Base-by-base conservation (phyloP, 441 rosid species). In the Manihot esculenta region DNA sequence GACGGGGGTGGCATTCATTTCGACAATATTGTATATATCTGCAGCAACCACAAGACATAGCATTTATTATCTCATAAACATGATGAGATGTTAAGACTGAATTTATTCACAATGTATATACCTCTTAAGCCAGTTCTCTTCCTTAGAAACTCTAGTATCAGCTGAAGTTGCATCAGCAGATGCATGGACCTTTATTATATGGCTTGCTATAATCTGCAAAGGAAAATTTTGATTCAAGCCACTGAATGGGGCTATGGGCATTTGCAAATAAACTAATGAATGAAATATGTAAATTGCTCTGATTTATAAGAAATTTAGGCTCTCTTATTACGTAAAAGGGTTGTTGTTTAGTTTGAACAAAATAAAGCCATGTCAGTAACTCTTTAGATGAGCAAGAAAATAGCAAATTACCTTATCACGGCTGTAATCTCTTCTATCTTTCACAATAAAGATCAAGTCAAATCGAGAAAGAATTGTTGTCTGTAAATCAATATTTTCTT, bases 51-150 rank as follows among this genome's bases (percentile, higher is more conserved):
- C 20, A 57, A 73, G 15, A 64, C 57, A 63, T 3, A 76, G 42
- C 51, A 64, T 75, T 79, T 58, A 81, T 74, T 61, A 72, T 60
- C 74, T 55, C 68, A 27, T 54, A 23, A 66, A 6, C 21, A 58
- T 8, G 24, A 4, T 14, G 4, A 60, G 72, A 61, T 20, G 12
- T 44, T 18, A 74, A 20, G 47, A 23, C 27, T 10, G 48, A 63
- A 64, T 66, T 62, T 13, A 47, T 76, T 60, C 45, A 33, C 26
- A 51, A 72, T 65, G 60, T 45, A 60, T 57, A 44, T 73, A 94
- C 97, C 98, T 91, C 84, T 91, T 92, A 68, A 95, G 86, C 99
- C 97, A 95, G 71, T 91, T 95, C 69, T 91, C 93, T 88, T 91
- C 98, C 81, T 85, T 92, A 60, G 89, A 68, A 81, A 41, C 65